Base-by-base conservation (phyloP, 306 rosid species). In the Mimosa pudica region DNA sequence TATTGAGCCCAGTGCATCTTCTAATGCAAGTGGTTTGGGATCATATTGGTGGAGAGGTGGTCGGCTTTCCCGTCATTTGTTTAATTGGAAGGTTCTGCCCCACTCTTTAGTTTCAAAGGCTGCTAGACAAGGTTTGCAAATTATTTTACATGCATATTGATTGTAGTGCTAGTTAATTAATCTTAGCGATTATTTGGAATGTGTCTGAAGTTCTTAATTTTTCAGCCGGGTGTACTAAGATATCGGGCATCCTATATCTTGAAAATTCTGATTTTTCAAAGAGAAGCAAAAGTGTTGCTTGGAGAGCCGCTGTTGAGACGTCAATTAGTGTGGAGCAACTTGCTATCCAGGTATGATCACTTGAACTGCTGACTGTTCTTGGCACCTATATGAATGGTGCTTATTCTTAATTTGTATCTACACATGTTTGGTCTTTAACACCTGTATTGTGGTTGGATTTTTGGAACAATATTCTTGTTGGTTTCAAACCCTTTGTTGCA, bases 11-110 rank as follows among this genome's bases (percentile, higher is more conserved):
- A 90, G 81, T 72, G 88, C 92, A 73, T 82, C 97, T 81, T 87
- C 91, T 76, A 89, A 86, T 74, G 72, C 88, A 57, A 74, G 94
- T 89, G 98, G 98, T 75, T 85, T 95, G 88, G 92, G 90, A 71
- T 84, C 87, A 77, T 91, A 84, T 71, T 95, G 99, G 99, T 91
- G 97, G 97, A 91, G 99, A 89, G 99, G 99, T 71, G 99, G 97
- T 74, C 86, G 87, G 85, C 88, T 93, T 86, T 93, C 99, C 57
- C 98, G 97, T 67, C 86, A 87, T 74, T 82, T 95, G 80, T 95
- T 89, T 86, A 90, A 87, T 84, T 95, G 93, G 86, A 95, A 95
- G 88, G 86, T 60, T 80, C 77, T 95, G 85, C 99, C 99, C 76
- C 86, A 54, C 72, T 79, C 94, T 65, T 82, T 93, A 90, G 86